Percentiles rank a stretch among this genome's conserved stretches.
These are phyloP conservation scores for Pachyrhizus erosus DNA, from an alignment of 306 rosid genomes.

Conservation along the genomic window DNA sequence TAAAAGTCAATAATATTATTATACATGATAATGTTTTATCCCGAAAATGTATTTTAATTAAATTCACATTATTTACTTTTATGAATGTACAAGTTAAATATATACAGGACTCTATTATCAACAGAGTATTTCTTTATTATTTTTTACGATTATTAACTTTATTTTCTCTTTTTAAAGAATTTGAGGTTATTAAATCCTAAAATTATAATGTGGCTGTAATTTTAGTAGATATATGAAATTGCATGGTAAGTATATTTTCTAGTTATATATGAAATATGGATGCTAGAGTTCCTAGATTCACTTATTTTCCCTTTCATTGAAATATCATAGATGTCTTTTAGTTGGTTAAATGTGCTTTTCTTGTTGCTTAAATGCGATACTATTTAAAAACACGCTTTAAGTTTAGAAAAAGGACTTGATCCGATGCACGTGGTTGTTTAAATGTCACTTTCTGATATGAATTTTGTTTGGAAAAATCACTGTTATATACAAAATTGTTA, in stretches of 20 bases:
- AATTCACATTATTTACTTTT: neutral
- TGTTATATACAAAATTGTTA: neutral
- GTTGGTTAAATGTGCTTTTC: conserved; percentile 15
- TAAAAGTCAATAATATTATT: no score
- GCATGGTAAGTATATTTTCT: neutral
- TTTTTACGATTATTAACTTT: neutral
- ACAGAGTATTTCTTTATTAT: neutral
- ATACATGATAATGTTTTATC: no score
- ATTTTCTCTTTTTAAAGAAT: neutral
- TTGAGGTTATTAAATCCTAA: neutral
- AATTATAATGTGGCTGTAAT: neutral
- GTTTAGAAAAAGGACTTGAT: neutral
- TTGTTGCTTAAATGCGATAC: neutral
- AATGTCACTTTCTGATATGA: conserved; percentile 24
- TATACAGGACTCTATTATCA: neutral
- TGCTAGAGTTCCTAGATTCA: neutral
- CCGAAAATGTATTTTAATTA: no score
- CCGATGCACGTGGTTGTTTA: conserved; percentile 11
- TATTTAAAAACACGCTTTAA: neutral
- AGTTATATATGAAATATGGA: neutral
- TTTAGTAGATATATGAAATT: neutral
- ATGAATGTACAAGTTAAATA: neutral
- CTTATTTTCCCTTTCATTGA: neutral
- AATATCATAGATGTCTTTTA: neutral
- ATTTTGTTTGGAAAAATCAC: conserved; percentile 2